Evolutionary conservation across 345 rosid genomes (phyloP).

Genomic region (Gossypioides kirkii): DNA sequence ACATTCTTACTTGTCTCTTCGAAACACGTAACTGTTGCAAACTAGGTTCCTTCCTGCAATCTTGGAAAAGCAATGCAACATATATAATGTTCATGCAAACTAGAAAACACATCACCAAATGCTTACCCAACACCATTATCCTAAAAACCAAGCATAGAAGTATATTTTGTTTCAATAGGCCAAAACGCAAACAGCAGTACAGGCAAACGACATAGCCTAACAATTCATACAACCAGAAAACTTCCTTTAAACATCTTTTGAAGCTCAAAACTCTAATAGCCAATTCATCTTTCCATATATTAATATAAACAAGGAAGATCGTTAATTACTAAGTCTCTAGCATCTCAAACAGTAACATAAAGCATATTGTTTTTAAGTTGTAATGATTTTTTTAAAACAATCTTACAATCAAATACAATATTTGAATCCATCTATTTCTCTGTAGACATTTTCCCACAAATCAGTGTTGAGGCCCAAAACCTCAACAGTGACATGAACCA

Average conservation of each 20-base stretch:
- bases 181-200: background rate
- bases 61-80: constrained; percentile 31
- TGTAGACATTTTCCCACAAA: background rate
- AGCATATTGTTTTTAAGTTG: background rate
- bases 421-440: background rate
- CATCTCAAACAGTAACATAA: background rate
- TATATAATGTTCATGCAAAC: constrained; percentile 27
- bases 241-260: background rate
- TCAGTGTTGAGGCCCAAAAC: background rate
- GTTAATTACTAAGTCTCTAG: background rate
- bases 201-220: background rate
- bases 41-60: constrained; percentile 58
- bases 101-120: constrained; percentile 12
- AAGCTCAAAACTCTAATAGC: background rate
- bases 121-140: background rate
- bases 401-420: background rate
- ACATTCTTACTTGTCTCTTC: constrained; percentile 54
- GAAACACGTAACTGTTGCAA: constrained; percentile 47
- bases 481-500: background rate
- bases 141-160: background rate
- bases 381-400: background rate
- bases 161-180: background rate
- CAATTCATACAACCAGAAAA: background rate
- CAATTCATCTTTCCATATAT: background rate
- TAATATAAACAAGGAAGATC: background rate